These are phyloP conservation scores for Penicillium goetzii DNA, from an alignment of 495 filamentous ascomycete genomes.

Conservation along the genomic window DNA sequence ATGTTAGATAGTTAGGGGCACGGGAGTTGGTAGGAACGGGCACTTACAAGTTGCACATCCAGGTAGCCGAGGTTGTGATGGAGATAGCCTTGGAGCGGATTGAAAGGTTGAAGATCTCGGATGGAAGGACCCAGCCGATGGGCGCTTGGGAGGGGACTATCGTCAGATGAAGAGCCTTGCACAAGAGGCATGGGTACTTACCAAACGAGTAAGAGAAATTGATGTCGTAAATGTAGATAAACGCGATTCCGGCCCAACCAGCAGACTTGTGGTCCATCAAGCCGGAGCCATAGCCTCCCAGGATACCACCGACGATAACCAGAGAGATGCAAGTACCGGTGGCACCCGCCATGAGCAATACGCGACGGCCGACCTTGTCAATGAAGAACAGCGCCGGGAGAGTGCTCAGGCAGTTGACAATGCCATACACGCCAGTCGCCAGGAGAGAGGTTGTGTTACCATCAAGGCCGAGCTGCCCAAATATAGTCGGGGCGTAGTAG, in stretches of 20 bases:
- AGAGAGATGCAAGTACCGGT: slow-evolving; percentile 64
- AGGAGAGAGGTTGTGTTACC: slow-evolving; percentile 68
- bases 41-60: slow-evolving; percentile 50
- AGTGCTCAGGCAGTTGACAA: slow-evolving; percentile 78
- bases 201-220: slow-evolving; percentile 69
- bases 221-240: slow-evolving; percentile 83
- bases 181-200: slow-evolving; percentile 17
- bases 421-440: slow-evolving; percentile 79
- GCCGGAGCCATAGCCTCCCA: slow-evolving; percentile 63
- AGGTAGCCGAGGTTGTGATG: slow-evolving; percentile 45
- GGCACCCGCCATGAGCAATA: slow-evolving; percentile 50
- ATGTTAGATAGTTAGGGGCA: not conserved
- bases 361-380: slow-evolving; percentile 74
- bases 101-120: slow-evolving; percentile 46
- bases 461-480: slow-evolving; percentile 66
- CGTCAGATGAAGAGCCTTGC: slow-evolving; percentile 10
- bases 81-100: slow-evolving; percentile 46
- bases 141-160: slow-evolving; percentile 29
- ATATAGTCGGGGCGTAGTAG: slow-evolving; percentile 77
- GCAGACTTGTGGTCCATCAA: slow-evolving; percentile 63
- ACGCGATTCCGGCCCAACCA: slow-evolving; percentile 77
- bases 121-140: slow-evolving; percentile 48
- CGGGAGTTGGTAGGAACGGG: no score
- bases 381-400: slow-evolving; percentile 74
- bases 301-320: slow-evolving; percentile 74